These are phyloP conservation scores for Ensete ventricosum DNA, from an alignment of 176 grass and related monocot genomes.

Conservation along the genomic window DNA sequence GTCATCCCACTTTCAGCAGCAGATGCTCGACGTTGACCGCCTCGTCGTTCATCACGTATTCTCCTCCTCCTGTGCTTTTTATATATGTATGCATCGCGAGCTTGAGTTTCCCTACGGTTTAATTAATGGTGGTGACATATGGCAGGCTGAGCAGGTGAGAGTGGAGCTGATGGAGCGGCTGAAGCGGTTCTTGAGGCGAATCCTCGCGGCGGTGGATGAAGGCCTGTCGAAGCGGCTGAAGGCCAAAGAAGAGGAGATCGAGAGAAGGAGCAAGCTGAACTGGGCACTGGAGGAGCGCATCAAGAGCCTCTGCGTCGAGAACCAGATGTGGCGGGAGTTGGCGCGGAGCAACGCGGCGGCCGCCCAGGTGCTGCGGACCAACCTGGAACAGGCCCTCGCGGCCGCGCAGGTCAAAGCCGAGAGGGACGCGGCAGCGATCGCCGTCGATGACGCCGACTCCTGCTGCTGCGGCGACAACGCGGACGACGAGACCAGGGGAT, in stretches of 20 bases:
- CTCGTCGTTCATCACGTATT: slow-evolving; percentile 53
- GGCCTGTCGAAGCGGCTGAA: slow-evolving; percentile 37
- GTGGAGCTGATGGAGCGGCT: slow-evolving; percentile 36
- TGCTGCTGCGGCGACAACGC: slow-evolving; percentile 45
- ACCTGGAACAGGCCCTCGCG: slow-evolving; percentile 39
- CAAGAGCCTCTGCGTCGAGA: slow-evolving; percentile 35
- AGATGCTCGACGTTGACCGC: slow-evolving; percentile 48
- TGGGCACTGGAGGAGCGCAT: slow-evolving; percentile 50
- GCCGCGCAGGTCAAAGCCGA: slow-evolving; percentile 18
- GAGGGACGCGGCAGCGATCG: not conserved
- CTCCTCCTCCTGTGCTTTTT: not conserved
- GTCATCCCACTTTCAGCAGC: slow-evolving; percentile 36
- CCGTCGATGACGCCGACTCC: slow-evolving; percentile 40
- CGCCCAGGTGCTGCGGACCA: slow-evolving; percentile 31
- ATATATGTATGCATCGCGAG: no score
- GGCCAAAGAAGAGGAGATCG: slow-evolving; percentile 55
- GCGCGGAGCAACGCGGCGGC: slow-evolving; percentile 49
- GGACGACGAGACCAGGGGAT: not conserved
- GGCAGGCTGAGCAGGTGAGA: slow-evolving; percentile 41
- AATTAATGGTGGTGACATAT: not conserved
- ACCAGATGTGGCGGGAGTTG: slow-evolving; percentile 53
- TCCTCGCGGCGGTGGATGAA: slow-evolving; percentile 31
- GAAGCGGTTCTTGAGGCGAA: slow-evolving; percentile 18
- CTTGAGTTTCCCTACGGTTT: no score
- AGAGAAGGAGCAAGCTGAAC: slow-evolving; percentile 33